These are phyloP conservation scores for Closterium sp. DNA, from an alignment of 139 green algal genomes.

Conservation along the genomic window DNA sequence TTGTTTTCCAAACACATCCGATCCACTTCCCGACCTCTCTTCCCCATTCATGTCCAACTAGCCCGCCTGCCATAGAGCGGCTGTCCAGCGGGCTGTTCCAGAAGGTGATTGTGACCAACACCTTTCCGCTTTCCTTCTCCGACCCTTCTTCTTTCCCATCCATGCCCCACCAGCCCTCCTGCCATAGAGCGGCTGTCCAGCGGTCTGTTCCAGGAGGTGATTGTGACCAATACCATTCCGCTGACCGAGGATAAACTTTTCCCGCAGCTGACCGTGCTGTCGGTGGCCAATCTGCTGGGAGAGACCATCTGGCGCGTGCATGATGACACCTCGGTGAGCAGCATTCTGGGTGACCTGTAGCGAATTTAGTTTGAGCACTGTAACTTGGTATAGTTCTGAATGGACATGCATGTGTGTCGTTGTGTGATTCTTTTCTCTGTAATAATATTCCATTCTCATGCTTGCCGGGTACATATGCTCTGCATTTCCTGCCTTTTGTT, in stretches of 20 bases:
- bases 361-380: too few species aligned
- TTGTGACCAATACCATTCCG: constrained; percentile 98
- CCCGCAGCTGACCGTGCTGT: constrained; percentile 93
- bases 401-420: too few species aligned
- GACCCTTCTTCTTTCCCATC: constrained; percentile 14
- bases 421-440: too few species aligned
- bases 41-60: not conserved
- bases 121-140: constrained; percentile 38
- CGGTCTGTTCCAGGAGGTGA: constrained; percentile 85
- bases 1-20: too few species aligned
- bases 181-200: constrained; percentile 85
- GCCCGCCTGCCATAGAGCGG: constrained; percentile 86
- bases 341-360: constrained; percentile 25
- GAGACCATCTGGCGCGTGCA: constrained; percentile 99
- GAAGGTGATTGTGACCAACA: constrained; percentile 98
- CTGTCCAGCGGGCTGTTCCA: constrained; percentile 75
- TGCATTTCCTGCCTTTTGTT: too few species aligned
- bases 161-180: constrained; percentile 62
- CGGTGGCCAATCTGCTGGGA: constrained; percentile 93
- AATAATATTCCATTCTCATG: too few species aligned
- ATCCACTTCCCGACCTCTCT: not conserved
- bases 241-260: constrained; percentile 76
- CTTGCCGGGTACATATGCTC: too few species aligned
- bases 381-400: too few species aligned
- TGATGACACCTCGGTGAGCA: constrained; percentile 68